Evolutionary conservation across 1,139 yeast species (phyloP), one percentile per base, ranked within the genome.

Genomic region (Candida albicans): DNA sequence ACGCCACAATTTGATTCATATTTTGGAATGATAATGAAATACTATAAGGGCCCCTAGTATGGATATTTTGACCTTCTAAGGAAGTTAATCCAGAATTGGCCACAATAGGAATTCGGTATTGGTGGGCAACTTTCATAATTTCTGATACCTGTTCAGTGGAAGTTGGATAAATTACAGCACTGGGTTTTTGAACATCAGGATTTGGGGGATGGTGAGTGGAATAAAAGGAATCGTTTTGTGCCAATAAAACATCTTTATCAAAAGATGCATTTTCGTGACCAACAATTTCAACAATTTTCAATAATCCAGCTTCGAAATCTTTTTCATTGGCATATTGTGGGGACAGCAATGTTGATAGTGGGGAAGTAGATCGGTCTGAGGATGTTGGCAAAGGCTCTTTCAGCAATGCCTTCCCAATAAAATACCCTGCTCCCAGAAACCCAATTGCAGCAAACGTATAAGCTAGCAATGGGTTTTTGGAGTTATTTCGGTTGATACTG

Each of bases 1-100:
- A 62, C 27, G 53, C 65, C 29, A 73, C 32, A 12, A 73, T 58
- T 25, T 64, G 44, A 51, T 70, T 65, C 67, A 73, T 58, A 35
- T 65, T 54, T 13, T 60, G 55, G 48, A 73, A 71, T 8, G 73
- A 66, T 22, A 72, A 48, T 4, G 76, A 62, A 25, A 73, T 60
- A 46, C 73, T 65, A 42, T 61, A 49, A 8, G 75, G 75, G 1
- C 81, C 79, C 46, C 88, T 68, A 0, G 89, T 82, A 34, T 90
- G 88, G 58, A 85, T 81, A 57, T 78, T 84, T 47, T 87, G 91
- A 9, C 95, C 95, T 64, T 87, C 95, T 29, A 87, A 68, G 0
- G 95, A 84, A 0, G 95, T 87, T 48, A 90, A 84, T 0, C 95
- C 95, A 1, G 89, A 81, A 55, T 75, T 82, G 8, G 95, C 89